A percentile compares a stretch with the other conserved stretches of the same genome.
Conservation (phyloP, 371 early-diverging fungal species). For the Mucor velutinosus region DNA sequence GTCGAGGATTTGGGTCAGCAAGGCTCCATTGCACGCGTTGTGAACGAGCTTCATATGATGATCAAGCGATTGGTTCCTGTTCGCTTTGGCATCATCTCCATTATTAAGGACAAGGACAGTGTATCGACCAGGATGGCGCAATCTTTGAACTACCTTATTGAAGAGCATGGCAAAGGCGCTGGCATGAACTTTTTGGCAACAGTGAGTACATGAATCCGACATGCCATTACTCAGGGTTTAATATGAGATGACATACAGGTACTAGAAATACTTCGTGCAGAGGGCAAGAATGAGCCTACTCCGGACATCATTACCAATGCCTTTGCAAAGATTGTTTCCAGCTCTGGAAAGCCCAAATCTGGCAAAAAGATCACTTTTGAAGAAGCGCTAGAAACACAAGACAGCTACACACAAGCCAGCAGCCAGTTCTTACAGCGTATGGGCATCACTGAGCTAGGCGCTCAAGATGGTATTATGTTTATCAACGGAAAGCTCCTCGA, state of each 20-base stretch:
- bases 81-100: slow-evolving; percentile 81
- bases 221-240: too few species aligned
- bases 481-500: slow-evolving; percentile 79
- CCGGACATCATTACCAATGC: slow-evolving; percentile 7
- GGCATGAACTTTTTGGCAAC: slow-evolving; percentile 39
- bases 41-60: slow-evolving; percentile 57
- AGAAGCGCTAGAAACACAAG: slow-evolving; percentile 28
- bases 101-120: slow-evolving; percentile 45
- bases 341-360: slow-evolving; percentile 14
- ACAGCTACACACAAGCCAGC: slow-evolving; percentile 23
- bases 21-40: slow-evolving; percentile 50
- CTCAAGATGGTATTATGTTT: slow-evolving; percentile 60
- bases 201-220: not conserved
- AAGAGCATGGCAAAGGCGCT: slow-evolving; percentile 26
- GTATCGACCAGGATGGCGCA: slow-evolving; percentile 50
- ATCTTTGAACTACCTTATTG: slow-evolving; percentile 41
- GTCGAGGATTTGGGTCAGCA: slow-evolving; percentile 64
- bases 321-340: slow-evolving; percentile 3
- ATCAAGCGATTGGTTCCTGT: slow-evolving; percentile 75
- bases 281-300: slow-evolving; percentile 7
- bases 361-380: slow-evolving; percentile 18
- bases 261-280: not conserved
- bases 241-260: not conserved
- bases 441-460: slow-evolving; percentile 23
- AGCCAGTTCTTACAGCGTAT: slow-evolving; percentile 36